Percentiles rank a stretch among this genome's conserved stretches.
Evolutionary conservation across 345 rosid genomes (phyloP).

Genomic region (Excoecaria agallocha): DNA sequence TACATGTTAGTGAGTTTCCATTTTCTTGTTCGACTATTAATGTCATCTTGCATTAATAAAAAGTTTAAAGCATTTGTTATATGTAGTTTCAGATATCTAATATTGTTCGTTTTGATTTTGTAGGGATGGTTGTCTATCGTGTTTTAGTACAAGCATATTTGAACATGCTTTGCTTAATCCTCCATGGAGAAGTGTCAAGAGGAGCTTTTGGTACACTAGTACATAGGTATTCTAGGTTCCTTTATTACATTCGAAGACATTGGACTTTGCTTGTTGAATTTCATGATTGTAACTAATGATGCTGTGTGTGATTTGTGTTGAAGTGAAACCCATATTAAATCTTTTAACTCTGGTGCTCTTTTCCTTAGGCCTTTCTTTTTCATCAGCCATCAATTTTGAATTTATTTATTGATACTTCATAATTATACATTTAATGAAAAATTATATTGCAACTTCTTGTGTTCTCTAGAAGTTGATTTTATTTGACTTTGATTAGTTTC

Average conservation of each 20-base stretch:
- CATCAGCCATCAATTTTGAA: conserved; percentile 12
- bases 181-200: conserved; percentile 19
- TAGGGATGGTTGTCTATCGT: conserved; percentile 38
- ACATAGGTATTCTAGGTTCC: conserved; percentile 22
- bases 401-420: neutral
- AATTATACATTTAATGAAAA: neutral
- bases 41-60: no score
- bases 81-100: no score
- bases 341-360: conserved; percentile 14
- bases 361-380: neutral
- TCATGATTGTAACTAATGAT: conserved; percentile 28
- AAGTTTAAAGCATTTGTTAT: no score
- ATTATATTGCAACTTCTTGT: no score
- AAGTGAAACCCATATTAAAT: conserved; percentile 20
- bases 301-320: conserved; percentile 27
- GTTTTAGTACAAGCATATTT: conserved; percentile 23
- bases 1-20: no score
- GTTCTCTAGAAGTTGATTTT: neutral
- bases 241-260: conserved; percentile 14
- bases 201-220: conserved; percentile 25
- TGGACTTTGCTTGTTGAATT: conserved; percentile 23
- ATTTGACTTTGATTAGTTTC: neutral
- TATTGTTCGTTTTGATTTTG: no score
- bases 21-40: no score
- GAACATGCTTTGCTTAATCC: conserved; percentile 41